Evolutionary conservation across 2,329 filamentous ascomycete species (phyloP).

Genomic region (Fusarium albosuccineum): DNA sequence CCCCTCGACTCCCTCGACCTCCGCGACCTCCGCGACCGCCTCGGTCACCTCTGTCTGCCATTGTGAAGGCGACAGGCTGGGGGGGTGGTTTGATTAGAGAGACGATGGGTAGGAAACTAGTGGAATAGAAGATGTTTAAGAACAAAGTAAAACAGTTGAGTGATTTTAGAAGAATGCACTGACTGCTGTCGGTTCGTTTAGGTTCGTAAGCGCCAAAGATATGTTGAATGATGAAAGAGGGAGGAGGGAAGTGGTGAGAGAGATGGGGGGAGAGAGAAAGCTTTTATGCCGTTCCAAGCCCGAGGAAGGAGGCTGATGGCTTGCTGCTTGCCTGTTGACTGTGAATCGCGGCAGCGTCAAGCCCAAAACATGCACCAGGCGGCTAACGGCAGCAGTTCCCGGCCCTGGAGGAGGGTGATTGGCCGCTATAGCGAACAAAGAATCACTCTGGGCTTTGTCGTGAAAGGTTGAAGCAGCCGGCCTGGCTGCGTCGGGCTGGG

Average conservation of each 20-base stretch:
- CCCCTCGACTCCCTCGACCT: constrained; percentile 28
- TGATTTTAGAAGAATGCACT: too few species aligned
- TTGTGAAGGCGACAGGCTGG: constrained; percentile 13
- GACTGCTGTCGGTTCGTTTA: too few species aligned
- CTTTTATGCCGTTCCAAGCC: background rate
- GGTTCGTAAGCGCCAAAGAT: too few species aligned
- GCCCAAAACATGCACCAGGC: background rate
- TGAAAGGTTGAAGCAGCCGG: too few species aligned
- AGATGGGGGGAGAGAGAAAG: background rate
- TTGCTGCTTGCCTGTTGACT: background rate
- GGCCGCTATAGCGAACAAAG: background rate
- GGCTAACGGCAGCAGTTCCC: background rate
- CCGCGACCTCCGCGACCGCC: constrained; percentile 41
- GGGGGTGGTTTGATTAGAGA: background rate
- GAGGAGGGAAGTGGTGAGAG: background rate
- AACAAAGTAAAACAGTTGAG: background rate
- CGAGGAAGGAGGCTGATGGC: background rate
- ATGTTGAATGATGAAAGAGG: too few species aligned
- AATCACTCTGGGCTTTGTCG: background rate
- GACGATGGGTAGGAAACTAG: background rate
- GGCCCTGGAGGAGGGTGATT: background rate
- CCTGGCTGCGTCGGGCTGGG: background rate
- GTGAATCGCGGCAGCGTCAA: background rate
- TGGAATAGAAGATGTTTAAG: background rate
- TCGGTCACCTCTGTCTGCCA: constrained; percentile 48